Conservation (phyloP, 2,329 filamentous ascomycete species). For the Diaporthe ilicicola region DNA sequence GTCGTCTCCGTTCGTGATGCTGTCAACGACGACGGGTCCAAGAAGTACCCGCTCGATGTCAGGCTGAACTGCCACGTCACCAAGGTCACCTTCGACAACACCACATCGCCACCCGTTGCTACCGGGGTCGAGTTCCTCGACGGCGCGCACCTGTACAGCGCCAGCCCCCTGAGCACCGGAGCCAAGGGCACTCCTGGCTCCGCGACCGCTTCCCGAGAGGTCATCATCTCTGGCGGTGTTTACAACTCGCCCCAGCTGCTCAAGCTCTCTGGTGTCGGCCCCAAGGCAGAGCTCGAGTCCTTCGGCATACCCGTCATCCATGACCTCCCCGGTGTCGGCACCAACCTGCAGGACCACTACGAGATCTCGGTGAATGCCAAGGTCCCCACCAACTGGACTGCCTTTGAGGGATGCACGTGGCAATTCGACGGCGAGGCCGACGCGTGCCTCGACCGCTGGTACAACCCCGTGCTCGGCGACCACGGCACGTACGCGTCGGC, state of each 20-base stretch:
- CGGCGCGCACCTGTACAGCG: slow-evolving; percentile 35
- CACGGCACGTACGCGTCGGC: slow-evolving; percentile 39
- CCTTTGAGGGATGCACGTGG: slow-evolving; percentile 35
- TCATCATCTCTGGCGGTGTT: slow-evolving; percentile 43
- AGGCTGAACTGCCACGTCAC: slow-evolving; percentile 38
- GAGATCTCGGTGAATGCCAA: slow-evolving; percentile 37
- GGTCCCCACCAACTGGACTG: slow-evolving; percentile 11
- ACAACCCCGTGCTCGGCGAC: slow-evolving; percentile 34
- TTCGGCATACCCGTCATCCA: slow-evolving; percentile 40
- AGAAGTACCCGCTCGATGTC: slow-evolving; percentile 51
- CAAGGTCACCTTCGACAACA: slow-evolving; percentile 35
- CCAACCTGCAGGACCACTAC: slow-evolving; percentile 42
- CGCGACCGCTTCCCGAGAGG: slow-evolving; percentile 45
- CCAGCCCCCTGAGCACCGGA: slow-evolving; percentile 28
- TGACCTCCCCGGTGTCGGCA: slow-evolving; percentile 44
- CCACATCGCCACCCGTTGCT: slow-evolving; percentile 29
- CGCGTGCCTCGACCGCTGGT: slow-evolving; percentile 36
- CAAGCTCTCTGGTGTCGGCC: slow-evolving; percentile 45
- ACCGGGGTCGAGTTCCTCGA: slow-evolving; percentile 36
- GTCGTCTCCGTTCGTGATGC: slow-evolving; percentile 49
- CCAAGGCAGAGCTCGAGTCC: slow-evolving; percentile 35
- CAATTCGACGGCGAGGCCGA: slow-evolving; percentile 30
- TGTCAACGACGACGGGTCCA: slow-evolving; percentile 43
- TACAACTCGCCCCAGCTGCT: slow-evolving; percentile 45
- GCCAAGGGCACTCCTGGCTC: neutral